Base-by-base conservation (phyloP, 129 eudicot genomes). In the Deinandra increscens region DNA sequence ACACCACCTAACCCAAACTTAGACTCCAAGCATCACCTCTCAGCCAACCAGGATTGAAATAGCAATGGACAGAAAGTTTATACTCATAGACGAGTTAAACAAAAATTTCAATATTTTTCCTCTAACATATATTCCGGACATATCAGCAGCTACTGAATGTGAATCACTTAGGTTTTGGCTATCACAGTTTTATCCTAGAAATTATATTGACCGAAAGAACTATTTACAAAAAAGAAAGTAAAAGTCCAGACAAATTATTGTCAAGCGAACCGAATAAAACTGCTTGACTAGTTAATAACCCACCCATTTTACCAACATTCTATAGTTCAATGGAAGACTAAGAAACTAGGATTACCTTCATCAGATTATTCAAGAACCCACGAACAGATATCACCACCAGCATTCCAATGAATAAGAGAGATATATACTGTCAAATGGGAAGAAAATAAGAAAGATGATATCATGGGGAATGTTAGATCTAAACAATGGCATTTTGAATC, bases 331-430 rank as follows among this genome's bases (percentile, higher is more conserved):
- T 0, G 22, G 36, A 48, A 73, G 38, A 73, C 5, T 17, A 66
- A 66, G 45, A 49, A 81, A 19, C 26, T 29, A 65, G 38, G 75
- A 53, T 74, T 85, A 93, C 99, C 93, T 93, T 93, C 99, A 93
- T 89, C 71, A 93, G 76, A 75, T 93, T 93, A 48, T 85, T 58
- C 54, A 93, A 84, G 85, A 93, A 93, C 17, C 99, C 99, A 34
- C 99, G 87, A 53, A 93, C 99, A 45, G 99, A 93, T 70, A 93
- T 83, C 58, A 87, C 99, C 37, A 93, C 89, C 83, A 93, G 79
- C 95, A 93, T 81, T 64, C 99, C 99, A 20, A 93, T 93, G 87
- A 93, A 93, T 58, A 93, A 70, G 82, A 93, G 90, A 59, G 97
- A 93, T 38, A 93, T 85, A 79, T 93, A 93, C 99, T 93, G 97